Evolutionary conservation across 495 filamentous ascomycete genomes (phyloP).

Genomic region (Cudoniella acicularis): DNA sequence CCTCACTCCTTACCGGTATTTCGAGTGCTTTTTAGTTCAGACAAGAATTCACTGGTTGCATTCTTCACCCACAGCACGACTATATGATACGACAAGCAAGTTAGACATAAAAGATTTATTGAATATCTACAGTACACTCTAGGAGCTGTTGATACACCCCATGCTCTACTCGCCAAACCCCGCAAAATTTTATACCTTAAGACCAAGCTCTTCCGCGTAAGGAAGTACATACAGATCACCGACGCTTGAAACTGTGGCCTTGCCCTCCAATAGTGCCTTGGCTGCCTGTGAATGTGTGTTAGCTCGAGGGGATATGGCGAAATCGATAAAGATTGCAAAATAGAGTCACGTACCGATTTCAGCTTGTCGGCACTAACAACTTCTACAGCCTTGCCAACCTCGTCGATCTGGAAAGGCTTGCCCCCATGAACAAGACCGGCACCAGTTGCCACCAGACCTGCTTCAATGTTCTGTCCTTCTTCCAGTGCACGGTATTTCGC

Average conservation of each 20-base stretch:
- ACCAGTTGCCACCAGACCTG: constrained; percentile 67
- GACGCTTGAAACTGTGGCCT: constrained; percentile 81
- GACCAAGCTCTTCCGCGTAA: constrained; percentile 87
- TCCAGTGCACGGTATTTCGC: constrained; percentile 94
- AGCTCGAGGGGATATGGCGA: background rate
- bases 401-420: constrained; percentile 83
- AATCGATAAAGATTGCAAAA: background rate
- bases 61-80: too few species aligned
- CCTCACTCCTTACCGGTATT: too few species aligned
- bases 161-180: constrained; percentile 21
- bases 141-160: constrained; percentile 48
- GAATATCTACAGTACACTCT: constrained; percentile 31
- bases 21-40: too few species aligned
- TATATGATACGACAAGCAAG: too few species aligned
- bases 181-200: constrained; percentile 72
- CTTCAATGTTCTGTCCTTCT: constrained; percentile 66
- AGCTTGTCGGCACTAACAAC: constrained; percentile 78
- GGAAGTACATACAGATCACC: constrained; percentile 87
- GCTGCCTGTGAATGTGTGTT: constrained; percentile 55
- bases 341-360: constrained; percentile 66
- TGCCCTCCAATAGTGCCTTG: constrained; percentile 78
- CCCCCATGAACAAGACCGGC: constrained; percentile 66
- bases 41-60: too few species aligned
- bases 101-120: constrained; percentile 15
- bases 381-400: constrained; percentile 74